Conservation (phyloP, 441 rosid genomes). For the Omphalea diandra region DNA sequence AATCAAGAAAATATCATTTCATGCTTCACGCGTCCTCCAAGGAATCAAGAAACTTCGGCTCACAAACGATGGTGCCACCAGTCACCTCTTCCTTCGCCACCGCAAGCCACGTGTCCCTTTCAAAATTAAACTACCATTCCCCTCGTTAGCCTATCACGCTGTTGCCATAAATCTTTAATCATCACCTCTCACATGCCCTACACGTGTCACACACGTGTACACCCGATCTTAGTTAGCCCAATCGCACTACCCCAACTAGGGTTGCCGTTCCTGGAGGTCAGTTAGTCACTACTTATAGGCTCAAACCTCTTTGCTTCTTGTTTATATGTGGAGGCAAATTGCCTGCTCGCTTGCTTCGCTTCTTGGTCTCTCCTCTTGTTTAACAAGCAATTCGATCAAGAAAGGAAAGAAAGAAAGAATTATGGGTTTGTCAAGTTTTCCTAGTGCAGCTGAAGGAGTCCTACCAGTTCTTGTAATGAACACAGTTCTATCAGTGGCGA, state of each 20-base stretch:
- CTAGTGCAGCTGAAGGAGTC: conserved; percentile 58
- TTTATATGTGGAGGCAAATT: not conserved
- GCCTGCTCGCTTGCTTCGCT: not conserved
- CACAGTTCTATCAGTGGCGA: conserved; percentile 62
- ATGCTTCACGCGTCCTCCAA: too few relatives aligned
- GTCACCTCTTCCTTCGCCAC: conserved; percentile 24
- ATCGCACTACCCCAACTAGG: conserved; percentile 10
- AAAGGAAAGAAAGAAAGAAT: not conserved
- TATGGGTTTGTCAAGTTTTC: conserved; percentile 83
- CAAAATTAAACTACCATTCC: not conserved
- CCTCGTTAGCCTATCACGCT: too few relatives aligned
- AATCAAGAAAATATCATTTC: too few relatives aligned
- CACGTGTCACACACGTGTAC: conserved; percentile 46
- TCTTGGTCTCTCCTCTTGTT: not conserved
- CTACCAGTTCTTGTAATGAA: conserved; percentile 67
- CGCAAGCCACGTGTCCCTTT: conserved; percentile 26
- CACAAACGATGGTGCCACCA: conserved; percentile 12
- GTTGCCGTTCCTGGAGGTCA: conserved; percentile 3
- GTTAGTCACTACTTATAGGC: too few relatives aligned
- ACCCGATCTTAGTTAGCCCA: not conserved
- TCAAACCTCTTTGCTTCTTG: too few relatives aligned
- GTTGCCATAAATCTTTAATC: conserved; percentile 1
- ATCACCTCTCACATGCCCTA: conserved; percentile 7
- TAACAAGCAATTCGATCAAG: too few relatives aligned
- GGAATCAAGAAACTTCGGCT: conserved; percentile 37